Percentiles rank a stretch among this genome's conserved stretches.
Evolutionary conservation across 2,329 filamentous ascomycete genomes (phyloP).

Genomic region (Fusarium lyarnte): DNA sequence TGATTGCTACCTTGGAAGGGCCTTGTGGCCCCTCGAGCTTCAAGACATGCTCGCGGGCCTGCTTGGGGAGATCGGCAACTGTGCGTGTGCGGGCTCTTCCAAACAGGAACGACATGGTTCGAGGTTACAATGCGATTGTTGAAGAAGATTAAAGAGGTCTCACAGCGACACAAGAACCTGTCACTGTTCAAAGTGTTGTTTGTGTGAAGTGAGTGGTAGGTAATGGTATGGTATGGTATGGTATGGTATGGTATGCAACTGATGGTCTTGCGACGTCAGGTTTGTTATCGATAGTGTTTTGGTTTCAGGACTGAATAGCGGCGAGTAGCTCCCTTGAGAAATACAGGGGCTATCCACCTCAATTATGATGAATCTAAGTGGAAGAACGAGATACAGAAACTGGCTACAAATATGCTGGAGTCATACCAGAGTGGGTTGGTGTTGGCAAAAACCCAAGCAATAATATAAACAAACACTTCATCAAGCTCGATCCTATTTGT

Average conservation of each 20-base stretch:
- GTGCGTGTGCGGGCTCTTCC: conserved; percentile 62
- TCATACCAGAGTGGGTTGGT: conserved; percentile 21
- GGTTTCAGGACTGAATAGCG: not conserved
- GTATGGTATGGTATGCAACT: not conserved
- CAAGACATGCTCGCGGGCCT: conserved; percentile 64
- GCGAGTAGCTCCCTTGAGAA: not conserved
- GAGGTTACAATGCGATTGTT: not conserved
- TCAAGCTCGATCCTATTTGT: not conserved
- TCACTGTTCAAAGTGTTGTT: conserved; percentile 2
- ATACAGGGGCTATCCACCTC: not conserved
- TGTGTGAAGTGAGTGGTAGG: not conserved
- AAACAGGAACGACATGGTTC: conserved; percentile 65
- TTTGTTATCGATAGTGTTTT: conserved; percentile 36
- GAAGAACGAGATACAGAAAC: not conserved
- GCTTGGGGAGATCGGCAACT: conserved; percentile 63
- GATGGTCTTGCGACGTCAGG: conserved; percentile 18
- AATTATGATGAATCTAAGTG: not conserved
- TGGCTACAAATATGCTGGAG: not conserved
- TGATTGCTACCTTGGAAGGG: conserved; percentile 55
- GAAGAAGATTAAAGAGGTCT: not conserved
- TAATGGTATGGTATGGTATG: not conserved
- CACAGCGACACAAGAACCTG: not conserved
- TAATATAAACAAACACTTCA: conserved; percentile 1
- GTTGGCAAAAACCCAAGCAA: not conserved
- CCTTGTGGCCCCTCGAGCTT: conserved; percentile 62